Conservation (phyloP, 805 yeast species). For the Candida krabiensis region DNA sequence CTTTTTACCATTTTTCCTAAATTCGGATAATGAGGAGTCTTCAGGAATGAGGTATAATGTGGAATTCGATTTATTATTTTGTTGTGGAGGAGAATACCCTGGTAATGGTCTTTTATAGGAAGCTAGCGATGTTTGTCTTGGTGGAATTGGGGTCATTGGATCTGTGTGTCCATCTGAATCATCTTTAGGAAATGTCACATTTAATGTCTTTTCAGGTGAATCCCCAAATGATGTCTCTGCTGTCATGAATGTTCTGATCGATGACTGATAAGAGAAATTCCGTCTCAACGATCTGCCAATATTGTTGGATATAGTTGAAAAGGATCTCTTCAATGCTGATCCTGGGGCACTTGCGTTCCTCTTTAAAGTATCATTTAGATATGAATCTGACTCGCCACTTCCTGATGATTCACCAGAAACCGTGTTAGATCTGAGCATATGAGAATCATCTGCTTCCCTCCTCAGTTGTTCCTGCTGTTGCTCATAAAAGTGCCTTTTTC, state of each 20-base stretch:
- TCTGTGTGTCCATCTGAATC: conserved; percentile 3
- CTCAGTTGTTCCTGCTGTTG: conserved; percentile 16
- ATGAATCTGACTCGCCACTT: not conserved
- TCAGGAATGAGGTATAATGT: conserved; percentile 29
- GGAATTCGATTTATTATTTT: conserved; percentile 16
- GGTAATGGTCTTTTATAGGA: conserved; percentile 1
- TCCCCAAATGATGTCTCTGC: conserved; percentile 24
- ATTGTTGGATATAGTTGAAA: conserved; percentile 30
- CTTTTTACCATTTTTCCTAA: conserved; percentile 7
- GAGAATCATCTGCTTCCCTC: conserved; percentile 1
- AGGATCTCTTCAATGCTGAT: conserved; percentile 23
- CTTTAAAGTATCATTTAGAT: conserved; percentile 11
- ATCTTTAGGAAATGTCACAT: not conserved
- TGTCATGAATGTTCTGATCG: conserved; percentile 25
- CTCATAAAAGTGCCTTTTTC: conserved; percentile 48
- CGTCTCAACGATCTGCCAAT: conserved; percentile 28
- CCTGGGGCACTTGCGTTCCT: conserved; percentile 15
- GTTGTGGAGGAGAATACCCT: conserved; percentile 8
- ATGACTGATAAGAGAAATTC: conserved; percentile 30
- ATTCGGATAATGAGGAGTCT: conserved; percentile 19
- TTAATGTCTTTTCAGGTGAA: not conserved
- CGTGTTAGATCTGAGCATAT: conserved; percentile 6
- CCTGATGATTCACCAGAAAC: conserved; percentile 1
- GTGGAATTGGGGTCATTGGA: conserved; percentile 3
- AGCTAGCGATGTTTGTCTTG: not conserved